Evolutionary conservation across 2,329 filamentous ascomycete genomes (phyloP).

Genomic region (Colletotrichum orbiculare): DNA sequence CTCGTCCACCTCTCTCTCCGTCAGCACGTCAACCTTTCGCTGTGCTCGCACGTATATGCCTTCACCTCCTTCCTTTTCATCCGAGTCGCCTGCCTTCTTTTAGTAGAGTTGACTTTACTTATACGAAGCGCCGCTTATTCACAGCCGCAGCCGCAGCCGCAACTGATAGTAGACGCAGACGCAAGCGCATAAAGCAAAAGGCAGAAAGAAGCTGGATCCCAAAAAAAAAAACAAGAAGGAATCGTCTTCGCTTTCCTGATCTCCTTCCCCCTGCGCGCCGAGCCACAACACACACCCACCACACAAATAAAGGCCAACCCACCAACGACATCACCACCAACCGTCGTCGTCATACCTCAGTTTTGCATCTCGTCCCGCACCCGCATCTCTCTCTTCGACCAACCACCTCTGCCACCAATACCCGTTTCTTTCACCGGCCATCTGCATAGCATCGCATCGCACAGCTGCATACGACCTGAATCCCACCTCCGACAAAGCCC

Average conservation of each 20-base stretch:
- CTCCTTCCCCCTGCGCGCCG: conserved; percentile 5
- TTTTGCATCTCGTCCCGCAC: conserved; percentile 7
- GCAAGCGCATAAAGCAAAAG: conserved; percentile 6
- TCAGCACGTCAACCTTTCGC: too few relatives aligned
- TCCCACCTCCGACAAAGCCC: background rate
- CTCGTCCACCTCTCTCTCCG: too few relatives aligned
- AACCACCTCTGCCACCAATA: background rate
- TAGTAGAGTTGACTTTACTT: too few relatives aligned
- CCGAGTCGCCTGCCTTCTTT: too few relatives aligned
- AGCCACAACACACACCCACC: conserved; percentile 1
- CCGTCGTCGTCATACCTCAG: conserved; percentile 18
- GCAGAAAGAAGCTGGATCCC: too few relatives aligned
- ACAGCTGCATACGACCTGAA: too few relatives aligned
- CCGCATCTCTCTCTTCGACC: background rate
- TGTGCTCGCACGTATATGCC: too few relatives aligned
- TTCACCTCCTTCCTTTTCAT: too few relatives aligned
- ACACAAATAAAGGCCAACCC: background rate
- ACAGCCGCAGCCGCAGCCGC: too few relatives aligned
- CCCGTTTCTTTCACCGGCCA: background rate
- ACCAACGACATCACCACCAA: conserved; percentile 1
- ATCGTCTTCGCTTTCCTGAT: background rate
- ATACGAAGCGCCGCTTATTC: too few relatives aligned
- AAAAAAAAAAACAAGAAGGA: too few relatives aligned
- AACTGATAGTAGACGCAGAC: background rate
- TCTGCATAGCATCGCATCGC: conserved; percentile 6